phyloP scores from a whole-genome alignment of 352 stramenopile genomes.

The Pythium volutum region DNA sequence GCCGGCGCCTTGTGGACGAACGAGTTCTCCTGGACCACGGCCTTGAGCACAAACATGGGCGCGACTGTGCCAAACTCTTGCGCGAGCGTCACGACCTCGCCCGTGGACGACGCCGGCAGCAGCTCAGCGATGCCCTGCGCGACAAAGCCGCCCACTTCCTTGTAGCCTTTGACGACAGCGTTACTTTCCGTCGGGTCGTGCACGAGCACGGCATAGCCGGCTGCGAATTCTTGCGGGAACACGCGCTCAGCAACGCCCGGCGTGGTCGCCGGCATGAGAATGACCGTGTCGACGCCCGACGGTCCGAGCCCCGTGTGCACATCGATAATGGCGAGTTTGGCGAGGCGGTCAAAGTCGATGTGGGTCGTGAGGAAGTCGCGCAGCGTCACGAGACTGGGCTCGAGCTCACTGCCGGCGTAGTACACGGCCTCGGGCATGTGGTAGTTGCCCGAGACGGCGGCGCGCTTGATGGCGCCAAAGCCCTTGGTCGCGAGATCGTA shows the following conservation, averaged over 20 bases:
- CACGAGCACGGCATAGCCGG: conserved; percentile 24
- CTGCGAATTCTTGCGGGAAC: conserved; percentile 21
- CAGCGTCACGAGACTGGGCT: conserved; percentile 70
- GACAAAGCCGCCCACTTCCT: conserved; percentile 41
- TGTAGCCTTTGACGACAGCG: conserved; percentile 49
- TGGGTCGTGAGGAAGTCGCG: conserved; percentile 63
- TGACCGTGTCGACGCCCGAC: conserved; percentile 44
- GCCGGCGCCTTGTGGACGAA: conserved; percentile 44
- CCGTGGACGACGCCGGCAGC: conserved; percentile 19
- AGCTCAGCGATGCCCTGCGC: conserved; percentile 39
- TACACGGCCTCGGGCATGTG: conserved; percentile 68
- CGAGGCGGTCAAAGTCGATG: conserved; percentile 37
- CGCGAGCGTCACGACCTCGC: conserved; percentile 32
- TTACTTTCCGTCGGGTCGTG: conserved; percentile 25
- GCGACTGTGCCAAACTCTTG: conserved; percentile 78
- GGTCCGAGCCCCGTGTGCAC: conserved; percentile 92
- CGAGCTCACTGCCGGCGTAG: conserved; percentile 79
- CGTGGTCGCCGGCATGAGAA: conserved; percentile 31
- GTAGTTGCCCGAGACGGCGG: conserved; percentile 89
- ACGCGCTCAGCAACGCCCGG: conserved; percentile 8
- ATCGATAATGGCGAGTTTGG: conserved; percentile 77
- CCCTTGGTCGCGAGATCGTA: conserved; percentile 37
- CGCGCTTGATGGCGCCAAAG: conserved; percentile 69
- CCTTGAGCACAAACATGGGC: conserved; percentile 58
- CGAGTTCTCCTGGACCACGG: conserved; percentile 58